Percentiles rank a stretch among this genome's conserved stretches.
Conservation (phyloP, 768 basidiomycete genomes). For the Chiua virens region DNA sequence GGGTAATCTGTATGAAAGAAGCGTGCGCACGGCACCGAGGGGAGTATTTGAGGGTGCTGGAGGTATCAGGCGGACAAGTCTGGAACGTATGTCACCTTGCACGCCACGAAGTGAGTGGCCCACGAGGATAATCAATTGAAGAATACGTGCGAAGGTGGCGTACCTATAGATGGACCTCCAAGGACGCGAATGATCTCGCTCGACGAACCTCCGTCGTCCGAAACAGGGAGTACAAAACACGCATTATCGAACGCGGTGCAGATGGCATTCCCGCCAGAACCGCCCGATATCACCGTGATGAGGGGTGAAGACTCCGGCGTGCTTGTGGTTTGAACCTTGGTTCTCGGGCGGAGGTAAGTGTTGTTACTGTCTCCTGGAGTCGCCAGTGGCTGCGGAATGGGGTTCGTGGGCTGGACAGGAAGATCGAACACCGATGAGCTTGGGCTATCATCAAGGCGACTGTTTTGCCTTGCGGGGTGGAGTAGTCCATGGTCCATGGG, state of each 20-base stretch:
- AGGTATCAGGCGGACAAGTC: constrained; percentile 87
- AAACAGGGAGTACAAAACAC: constrained; percentile 87
- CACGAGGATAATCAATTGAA: constrained; percentile 11
- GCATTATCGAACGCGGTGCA: constrained; percentile 79
- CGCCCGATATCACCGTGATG: constrained; percentile 83
- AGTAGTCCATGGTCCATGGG: constrained; percentile 15
- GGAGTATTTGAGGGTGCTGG: constrained; percentile 55
- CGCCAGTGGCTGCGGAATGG: constrained; percentile 20
- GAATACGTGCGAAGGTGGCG: constrained; percentile 11
- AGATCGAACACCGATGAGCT: constrained; percentile 77
- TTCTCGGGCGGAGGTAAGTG: constrained; percentile 3
- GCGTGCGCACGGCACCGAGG: constrained; percentile 67
- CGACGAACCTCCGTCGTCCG: constrained; percentile 94
- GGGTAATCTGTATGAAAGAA: constrained; percentile 82
- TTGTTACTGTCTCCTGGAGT: constrained; percentile 8
- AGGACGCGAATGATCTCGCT: constrained; percentile 93
- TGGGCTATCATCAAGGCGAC: constrained; percentile 45
- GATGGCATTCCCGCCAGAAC: constrained; percentile 93
- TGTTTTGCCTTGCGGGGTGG: constrained; percentile 4
- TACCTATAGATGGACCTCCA: constrained; percentile 83
- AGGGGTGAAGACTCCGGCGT: constrained; percentile 32
- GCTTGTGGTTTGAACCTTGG: constrained; percentile 3
- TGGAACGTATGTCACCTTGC: constrained; percentile 83
- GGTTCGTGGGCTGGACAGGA: constrained; percentile 43
- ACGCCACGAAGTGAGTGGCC: constrained; percentile 3